Percentiles rank a stretch among this genome's conserved stretches.
Evolutionary conservation across 805 yeast species (phyloP).

Genomic region (Candida pini): DNA sequence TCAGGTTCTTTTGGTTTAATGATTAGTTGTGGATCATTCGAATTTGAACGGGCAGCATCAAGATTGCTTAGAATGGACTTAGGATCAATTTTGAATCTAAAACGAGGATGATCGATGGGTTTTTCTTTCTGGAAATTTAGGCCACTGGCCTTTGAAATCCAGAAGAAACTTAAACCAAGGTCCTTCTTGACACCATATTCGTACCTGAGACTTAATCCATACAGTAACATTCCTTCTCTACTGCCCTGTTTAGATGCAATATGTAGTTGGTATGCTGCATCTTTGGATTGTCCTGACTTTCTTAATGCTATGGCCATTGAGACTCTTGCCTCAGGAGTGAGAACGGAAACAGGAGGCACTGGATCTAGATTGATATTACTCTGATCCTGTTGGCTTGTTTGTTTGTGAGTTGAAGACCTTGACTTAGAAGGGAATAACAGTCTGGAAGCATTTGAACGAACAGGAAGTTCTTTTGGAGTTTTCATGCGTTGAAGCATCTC

Average conservation of each 20-base stretch:
- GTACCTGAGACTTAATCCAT: constrained; percentile 58
- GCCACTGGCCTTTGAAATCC: constrained; percentile 53
- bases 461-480: too few relatives aligned
- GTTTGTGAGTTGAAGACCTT: too few relatives aligned
- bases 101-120: not conserved
- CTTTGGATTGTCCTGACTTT: constrained; percentile 55
- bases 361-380: not conserved
- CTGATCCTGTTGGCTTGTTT: not conserved
- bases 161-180: constrained; percentile 46
- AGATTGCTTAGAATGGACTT: constrained; percentile 29
- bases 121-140: constrained; percentile 19
- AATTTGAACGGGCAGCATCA: not conserved
- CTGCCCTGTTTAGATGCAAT: constrained; percentile 59
- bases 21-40: not conserved
- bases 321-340: constrained; percentile 30
- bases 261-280: constrained; percentile 63
- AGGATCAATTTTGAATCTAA: constrained; percentile 30
- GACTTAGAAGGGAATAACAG: too few relatives aligned
- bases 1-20: constrained; percentile 13
- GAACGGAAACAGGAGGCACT: constrained; percentile 6
- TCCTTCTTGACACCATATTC: constrained; percentile 67
- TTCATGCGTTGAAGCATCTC: not conserved
- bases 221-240: constrained; percentile 61
- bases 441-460: too few relatives aligned
- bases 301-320: constrained; percentile 44